Conservation (phyloP, 2,329 filamentous ascomycete genomes). For the Colletotrichum sp. region DNA sequence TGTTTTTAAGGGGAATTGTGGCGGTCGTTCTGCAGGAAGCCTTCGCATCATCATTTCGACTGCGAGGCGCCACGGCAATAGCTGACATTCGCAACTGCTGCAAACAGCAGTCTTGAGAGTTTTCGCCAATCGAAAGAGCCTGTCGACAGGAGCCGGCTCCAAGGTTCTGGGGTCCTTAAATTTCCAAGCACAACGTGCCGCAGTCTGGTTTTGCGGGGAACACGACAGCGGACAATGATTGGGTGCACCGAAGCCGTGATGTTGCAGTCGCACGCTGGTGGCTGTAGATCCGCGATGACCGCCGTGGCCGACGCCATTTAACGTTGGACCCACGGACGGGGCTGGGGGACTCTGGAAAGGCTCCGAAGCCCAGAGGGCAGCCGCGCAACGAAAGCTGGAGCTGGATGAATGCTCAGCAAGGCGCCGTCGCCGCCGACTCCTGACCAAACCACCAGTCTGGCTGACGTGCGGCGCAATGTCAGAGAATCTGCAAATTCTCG, state of each 20-base stretch:
- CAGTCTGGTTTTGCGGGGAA: conserved; percentile 7
- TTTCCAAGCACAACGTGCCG: background rate
- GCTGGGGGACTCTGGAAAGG: background rate
- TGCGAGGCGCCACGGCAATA: background rate
- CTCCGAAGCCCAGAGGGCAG: background rate
- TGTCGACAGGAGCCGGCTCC: conserved; percentile 2
- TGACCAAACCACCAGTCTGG: background rate
- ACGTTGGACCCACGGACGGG: conserved; percentile 1
- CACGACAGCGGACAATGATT: background rate
- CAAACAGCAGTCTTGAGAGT: background rate
- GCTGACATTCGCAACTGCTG: background rate
- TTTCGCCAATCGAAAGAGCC: background rate
- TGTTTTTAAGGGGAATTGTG: background rate
- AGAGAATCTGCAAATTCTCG: background rate
- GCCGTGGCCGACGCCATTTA: background rate
- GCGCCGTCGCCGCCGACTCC: background rate
- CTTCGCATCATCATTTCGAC: background rate
- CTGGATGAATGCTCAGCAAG: background rate
- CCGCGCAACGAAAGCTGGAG: background rate
- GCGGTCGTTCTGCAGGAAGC: background rate
- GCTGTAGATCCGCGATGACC: conserved; percentile 6
- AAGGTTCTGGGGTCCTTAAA: conserved; percentile 9
- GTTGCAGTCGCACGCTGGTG: background rate
- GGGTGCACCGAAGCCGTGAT: background rate
- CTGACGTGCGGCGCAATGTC: background rate